Base-by-base conservation (phyloP, 2,329 filamentous ascomycete genomes). In the Tricladium varicosporioides region DNA sequence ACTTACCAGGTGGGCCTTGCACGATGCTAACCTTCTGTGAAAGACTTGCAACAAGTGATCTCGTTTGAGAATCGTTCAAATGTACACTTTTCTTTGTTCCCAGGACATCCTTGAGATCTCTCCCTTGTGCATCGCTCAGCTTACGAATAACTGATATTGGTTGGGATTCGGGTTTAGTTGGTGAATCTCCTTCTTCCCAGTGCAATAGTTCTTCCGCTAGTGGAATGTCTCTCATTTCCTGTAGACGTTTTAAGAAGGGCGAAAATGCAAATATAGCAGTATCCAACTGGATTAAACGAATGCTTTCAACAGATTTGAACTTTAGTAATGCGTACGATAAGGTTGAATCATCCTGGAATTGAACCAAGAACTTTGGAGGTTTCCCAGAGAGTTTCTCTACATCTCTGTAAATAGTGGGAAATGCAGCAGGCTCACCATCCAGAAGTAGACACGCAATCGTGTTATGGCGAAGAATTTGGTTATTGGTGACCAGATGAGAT, bases 221-320 rank as follows among this genome's bases (percentile, higher is more conserved):
- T 0, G 86, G 80, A 0, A 89, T 53, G 1, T 84, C 77, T 0
- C 67, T 72, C 19, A 83, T 82, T 0, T 74, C 70, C 65, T 88
- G 79, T 1, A 91, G 72, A 1, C 81, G 77, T 48, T 78, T 70
- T 4, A 91, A 68, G 1, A 91, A 77, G 0, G 88, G 88, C 53
- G 89, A 84, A 54, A 85, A 89, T 0, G 87, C 83, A 66, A 90
- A 91, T 0, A 86, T 77, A 0, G 87, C 76, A 0, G 87, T 86
- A 44, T 88, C 80, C 0, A 90, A 80, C 2, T 85, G 70, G 0
- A 86, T 68, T 46, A 90, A 85, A 3, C 73, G 64, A 11, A 80
- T 65, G 16, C 72, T 36, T 22, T 60, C 48, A 0, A 69, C 61
- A 0, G 66, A 55, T 7, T 75, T 72, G 5, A 86, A 64, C 0